Percentiles rank a stretch among this genome's conserved stretches.
Conservation (phyloP, 257 asterid genomes). For the Solanum pimpinellifolium region DNA sequence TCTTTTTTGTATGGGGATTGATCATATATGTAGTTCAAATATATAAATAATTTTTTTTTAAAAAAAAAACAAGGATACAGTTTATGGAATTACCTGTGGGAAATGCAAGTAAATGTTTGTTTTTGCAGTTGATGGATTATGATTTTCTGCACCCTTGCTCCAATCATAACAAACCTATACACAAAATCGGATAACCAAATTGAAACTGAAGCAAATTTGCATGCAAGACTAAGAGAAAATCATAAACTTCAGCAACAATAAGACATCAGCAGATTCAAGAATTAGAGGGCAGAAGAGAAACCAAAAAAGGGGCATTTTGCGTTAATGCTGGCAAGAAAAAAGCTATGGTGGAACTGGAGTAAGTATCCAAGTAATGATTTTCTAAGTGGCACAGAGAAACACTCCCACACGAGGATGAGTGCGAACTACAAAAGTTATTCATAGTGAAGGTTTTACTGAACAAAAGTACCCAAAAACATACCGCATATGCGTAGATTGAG, state of each 20-base stretch:
- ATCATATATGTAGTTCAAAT: neutral
- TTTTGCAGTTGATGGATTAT: constrained; percentile 83
- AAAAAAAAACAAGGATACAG: neutral
- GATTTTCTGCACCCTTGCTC: constrained; percentile 99
- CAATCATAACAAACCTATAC: constrained; percentile 85
- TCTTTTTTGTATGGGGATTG: neutral
- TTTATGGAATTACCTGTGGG: constrained; percentile 48
- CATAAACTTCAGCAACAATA: neutral
- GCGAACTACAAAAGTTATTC: neutral
- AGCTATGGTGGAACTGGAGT: neutral
- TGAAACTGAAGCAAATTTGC: neutral
- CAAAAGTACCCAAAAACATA: constrained; percentile 13
- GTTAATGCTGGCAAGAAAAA: neutral
- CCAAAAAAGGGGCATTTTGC: neutral
- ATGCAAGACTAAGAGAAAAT: neutral
- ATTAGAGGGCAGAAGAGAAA: neutral
- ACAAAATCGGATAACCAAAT: neutral
- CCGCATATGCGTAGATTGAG: constrained; percentile 79
- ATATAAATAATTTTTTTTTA: no score
- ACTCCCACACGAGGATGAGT: neutral
- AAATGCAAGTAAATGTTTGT: constrained; percentile 54
- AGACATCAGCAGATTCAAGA: neutral
- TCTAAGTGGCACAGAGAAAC: neutral
- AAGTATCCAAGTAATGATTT: neutral
- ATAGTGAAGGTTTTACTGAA: neutral